phyloP scores from a whole-genome alignment of 1,284 basidiomycete genomes.

The Cerrena zonata region DNA sequence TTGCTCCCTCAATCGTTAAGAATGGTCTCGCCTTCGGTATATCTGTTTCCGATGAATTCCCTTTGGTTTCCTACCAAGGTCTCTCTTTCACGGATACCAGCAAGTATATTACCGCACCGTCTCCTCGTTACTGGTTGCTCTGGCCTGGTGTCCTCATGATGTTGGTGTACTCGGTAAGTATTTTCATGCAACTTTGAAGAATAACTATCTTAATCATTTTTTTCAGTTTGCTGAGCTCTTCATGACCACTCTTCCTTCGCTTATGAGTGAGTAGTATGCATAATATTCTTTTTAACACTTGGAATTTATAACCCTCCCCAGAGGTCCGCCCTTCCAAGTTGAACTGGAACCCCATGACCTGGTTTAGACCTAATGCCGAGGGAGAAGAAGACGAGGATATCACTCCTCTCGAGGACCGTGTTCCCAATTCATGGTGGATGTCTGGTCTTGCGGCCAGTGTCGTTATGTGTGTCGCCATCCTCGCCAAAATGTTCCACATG shows the following conservation, averaged over 20 bases:
- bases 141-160: constrained; percentile 63
- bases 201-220: constrained; percentile 6
- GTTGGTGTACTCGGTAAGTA: constrained; percentile 47
- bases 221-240: constrained; percentile 18
- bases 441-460: constrained; percentile 44
- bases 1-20: constrained; percentile 52
- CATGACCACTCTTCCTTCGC: constrained; percentile 16
- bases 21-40: constrained; percentile 46
- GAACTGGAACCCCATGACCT: constrained; percentile 14
- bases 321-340: constrained; percentile 4
- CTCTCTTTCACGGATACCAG: constrained; percentile 42
- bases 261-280: constrained; percentile 3
- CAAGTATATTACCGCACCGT: constrained; percentile 39
- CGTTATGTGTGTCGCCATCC: constrained; percentile 50
- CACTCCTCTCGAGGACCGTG: constrained; percentile 47
- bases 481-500: constrained; percentile 50
- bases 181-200: constrained; percentile 12
- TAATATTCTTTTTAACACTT: background rate
- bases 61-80: constrained; percentile 37
- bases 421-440: constrained; percentile 54
- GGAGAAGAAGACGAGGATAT: constrained; percentile 40
- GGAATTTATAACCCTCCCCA: background rate
- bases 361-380: constrained; percentile 23
- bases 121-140: constrained; percentile 64
- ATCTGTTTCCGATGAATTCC: constrained; percentile 37